Evolutionary conservation across 2,329 filamentous ascomycete genomes (phyloP).

Genomic region (Harringtonia aguacate): DNA sequence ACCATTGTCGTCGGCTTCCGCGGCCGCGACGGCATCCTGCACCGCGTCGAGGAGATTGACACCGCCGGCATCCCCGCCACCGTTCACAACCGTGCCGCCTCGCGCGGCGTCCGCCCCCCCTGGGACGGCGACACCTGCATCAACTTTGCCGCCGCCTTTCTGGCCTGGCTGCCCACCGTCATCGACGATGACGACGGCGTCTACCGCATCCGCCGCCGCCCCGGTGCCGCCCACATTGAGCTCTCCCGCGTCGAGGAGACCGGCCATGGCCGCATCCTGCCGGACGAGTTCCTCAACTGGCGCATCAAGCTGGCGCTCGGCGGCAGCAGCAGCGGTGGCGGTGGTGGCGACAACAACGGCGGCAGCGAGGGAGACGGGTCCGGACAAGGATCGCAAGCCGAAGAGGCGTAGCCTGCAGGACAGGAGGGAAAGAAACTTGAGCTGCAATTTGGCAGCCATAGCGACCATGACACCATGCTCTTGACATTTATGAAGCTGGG

Average conservation of each 20-base stretch:
- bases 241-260: constrained; percentile 63
- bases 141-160: constrained; percentile 70
- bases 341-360: neutral
- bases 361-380: neutral
- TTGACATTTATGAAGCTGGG: no score
- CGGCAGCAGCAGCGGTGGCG: constrained; percentile 1
- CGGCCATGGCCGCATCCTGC: constrained; percentile 67
- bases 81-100: constrained; percentile 54
- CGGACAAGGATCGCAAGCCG: neutral
- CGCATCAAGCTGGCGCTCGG: constrained; percentile 41
- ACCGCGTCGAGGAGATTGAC: constrained; percentile 64
- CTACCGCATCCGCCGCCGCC: constrained; percentile 64
- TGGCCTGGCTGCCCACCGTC: constrained; percentile 59
- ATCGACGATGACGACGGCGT: constrained; percentile 45
- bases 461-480: no score
- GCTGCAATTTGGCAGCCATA: no score
- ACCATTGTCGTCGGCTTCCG: constrained; percentile 89
- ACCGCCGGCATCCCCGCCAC: constrained; percentile 69
- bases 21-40: constrained; percentile 58
- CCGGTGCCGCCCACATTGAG: constrained; percentile 56
- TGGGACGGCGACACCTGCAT: constrained; percentile 96
- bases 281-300: constrained; percentile 70
- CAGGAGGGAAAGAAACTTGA: no score
- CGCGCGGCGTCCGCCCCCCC: constrained; percentile 34
- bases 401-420: no score